Conservation (phyloP, 192 early-diverging fungal genomes). For the Backusella luteola region DNA sequence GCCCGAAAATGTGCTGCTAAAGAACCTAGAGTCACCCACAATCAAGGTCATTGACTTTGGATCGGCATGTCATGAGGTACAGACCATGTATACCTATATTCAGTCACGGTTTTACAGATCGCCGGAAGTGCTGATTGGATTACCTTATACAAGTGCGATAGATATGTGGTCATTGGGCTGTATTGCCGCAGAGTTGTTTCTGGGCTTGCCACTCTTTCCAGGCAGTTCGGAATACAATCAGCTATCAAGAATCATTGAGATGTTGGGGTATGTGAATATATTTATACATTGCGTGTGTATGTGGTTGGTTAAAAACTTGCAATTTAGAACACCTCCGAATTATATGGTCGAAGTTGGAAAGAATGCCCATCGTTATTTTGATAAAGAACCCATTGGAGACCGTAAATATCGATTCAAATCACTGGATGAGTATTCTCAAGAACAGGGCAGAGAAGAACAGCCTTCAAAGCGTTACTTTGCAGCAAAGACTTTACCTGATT, state of each 20-base stretch:
- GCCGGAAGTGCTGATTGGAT: conserved; percentile 92
- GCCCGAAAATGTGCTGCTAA: conserved; percentile 95
- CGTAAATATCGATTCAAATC: conserved; percentile 19
- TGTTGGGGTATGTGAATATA: conserved; percentile 68
- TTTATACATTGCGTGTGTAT: too few species aligned
- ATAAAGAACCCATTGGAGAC: conserved; percentile 37
- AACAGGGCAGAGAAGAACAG: conserved; percentile 83
- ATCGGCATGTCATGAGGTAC: conserved; percentile 93
- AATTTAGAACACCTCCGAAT: conserved; percentile 66
- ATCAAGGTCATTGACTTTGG: conserved; percentile 99
- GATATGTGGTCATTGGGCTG: conserved; percentile 99
- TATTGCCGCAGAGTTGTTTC: conserved; percentile 93
- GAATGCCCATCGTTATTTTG: conserved; percentile 83
- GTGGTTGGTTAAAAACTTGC: neutral
- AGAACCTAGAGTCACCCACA: conserved; percentile 82
- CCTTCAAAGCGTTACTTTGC: conserved; percentile 91
- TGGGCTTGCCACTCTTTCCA: conserved; percentile 94
- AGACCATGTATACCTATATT: conserved; percentile 97
- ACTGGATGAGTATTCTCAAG: conserved; percentile 77
- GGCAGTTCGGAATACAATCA: conserved; percentile 98
- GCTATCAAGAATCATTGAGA: conserved; percentile 86
- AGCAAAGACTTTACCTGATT: conserved; percentile 82
- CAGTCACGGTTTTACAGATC: conserved; percentile 97
- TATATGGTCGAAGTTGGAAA: conserved; percentile 96
- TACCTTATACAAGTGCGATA: conserved; percentile 90